Conservation (phyloP, 129 eudicot genomes). For the Chrysanthemum seticuspe region DNA sequence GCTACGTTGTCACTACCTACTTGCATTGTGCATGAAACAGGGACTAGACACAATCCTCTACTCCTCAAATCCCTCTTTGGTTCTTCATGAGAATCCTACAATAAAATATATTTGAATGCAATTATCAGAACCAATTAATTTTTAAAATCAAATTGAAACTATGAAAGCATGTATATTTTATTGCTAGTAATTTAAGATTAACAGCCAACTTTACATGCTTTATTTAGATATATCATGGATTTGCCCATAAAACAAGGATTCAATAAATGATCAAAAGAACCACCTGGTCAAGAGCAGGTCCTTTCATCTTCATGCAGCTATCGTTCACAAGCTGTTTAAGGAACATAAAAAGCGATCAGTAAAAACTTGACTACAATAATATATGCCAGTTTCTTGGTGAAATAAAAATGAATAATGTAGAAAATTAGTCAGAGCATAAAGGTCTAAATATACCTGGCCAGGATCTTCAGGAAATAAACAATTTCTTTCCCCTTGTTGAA, state of each 20-base stretch:
- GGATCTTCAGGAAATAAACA: conserved; percentile 96
- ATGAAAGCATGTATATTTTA: background rate
- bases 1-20: conserved; percentile 82
- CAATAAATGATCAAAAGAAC: conserved; percentile 3
- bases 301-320: conserved; percentile 76
- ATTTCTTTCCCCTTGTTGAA: conserved; percentile 78
- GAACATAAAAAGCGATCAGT: conserved; percentile 22
- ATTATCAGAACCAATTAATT: background rate
- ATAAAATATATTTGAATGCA: too few species aligned
- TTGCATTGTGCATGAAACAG: conserved; percentile 74
- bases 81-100: conserved; percentile 30
- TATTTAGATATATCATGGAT: background rate
- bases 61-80: conserved; percentile 64
- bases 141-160: conserved; percentile 3
- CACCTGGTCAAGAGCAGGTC: conserved; percentile 61
- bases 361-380: conserved; percentile 27
- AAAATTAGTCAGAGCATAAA: conserved; percentile 14
- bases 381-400: conserved; percentile 29
- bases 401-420: conserved; percentile 7
- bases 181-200: too few species aligned
- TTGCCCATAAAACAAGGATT: background rate
- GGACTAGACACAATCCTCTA: conserved; percentile 85
- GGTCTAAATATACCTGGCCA: conserved; percentile 68
- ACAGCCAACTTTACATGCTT: too few species aligned
- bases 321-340: conserved; percentile 73